A percentile compares a stretch with the other conserved stretches of the same genome.
phyloP scores from a whole-genome alignment of 352 stramenopile genomes.

The Elongisporangium prolatum region DNA sequence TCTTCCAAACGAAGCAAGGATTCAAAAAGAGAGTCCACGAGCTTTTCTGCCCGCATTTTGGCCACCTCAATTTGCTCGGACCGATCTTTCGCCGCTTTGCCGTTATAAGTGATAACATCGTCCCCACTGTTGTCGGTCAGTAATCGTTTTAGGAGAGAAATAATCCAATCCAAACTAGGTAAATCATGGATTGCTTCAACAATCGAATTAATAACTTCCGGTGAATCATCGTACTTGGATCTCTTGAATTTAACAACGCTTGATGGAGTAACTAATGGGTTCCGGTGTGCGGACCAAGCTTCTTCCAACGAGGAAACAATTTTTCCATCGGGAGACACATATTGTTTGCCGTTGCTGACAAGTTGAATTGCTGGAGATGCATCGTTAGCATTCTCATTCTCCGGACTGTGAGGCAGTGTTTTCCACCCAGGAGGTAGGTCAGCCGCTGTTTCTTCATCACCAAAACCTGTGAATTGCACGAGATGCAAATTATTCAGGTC shows the following conservation, averaged over 20 bases:
- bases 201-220: conserved; percentile 58
- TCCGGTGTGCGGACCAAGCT: conserved; percentile 57
- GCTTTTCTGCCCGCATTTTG: conserved; percentile 47
- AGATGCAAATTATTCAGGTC: conserved; percentile 44
- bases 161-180: conserved; percentile 68
- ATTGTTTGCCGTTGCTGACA: conserved; percentile 3
- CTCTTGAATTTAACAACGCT: conserved; percentile 61
- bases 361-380: neutral
- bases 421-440: conserved; percentile 55
- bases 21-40: conserved; percentile 59
- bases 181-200: conserved; percentile 76
- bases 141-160: conserved; percentile 58
- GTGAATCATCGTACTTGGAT: conserved; percentile 58
- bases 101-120: conserved; percentile 16
- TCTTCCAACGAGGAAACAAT: conserved; percentile 43
- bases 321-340: conserved; percentile 52
- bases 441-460: conserved; percentile 13
- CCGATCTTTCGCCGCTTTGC: conserved; percentile 28
- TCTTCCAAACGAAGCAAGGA: conserved; percentile 74
- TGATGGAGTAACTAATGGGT: conserved; percentile 43
- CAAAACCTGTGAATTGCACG: conserved; percentile 30
- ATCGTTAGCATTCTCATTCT: neutral
- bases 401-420: conserved; percentile 1
- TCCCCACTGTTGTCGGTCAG: conserved; percentile 11
- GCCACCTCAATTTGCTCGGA: conserved; percentile 46